Conservation (phyloP, 2,329 filamentous ascomycete genomes). For the Trichoderma atrobrunneum region DNA sequence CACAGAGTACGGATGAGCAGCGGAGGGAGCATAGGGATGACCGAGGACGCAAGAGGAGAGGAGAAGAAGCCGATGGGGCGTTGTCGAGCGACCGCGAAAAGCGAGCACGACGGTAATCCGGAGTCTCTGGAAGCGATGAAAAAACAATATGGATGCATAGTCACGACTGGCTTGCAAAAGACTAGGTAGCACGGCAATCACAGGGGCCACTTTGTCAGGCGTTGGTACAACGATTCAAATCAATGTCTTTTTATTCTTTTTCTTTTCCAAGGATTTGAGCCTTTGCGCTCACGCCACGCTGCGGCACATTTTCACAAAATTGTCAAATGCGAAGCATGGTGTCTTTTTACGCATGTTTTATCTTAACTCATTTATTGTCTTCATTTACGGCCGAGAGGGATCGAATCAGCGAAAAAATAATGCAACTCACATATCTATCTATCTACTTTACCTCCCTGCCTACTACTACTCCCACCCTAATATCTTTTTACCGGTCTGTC, state of each 20-base stretch:
- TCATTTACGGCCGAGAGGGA: neutral
- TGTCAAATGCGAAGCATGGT: slow-evolving; percentile 13
- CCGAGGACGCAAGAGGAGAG: slow-evolving; percentile 40
- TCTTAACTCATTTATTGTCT: neutral
- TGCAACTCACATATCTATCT: neutral
- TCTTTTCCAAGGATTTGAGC: neutral
- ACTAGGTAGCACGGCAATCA: neutral
- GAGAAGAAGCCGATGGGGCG: slow-evolving; percentile 46
- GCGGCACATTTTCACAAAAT: slow-evolving; percentile 11
- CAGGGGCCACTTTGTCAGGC: neutral
- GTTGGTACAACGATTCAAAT: slow-evolving; percentile 8
- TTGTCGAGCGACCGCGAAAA: slow-evolving; percentile 50
- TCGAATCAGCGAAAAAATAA: slow-evolving; percentile 5
- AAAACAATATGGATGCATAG: neutral
- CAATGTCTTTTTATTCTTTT: neutral
- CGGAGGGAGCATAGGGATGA: slow-evolving; percentile 37
- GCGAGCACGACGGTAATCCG: slow-evolving; percentile 46
- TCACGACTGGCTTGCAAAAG: neutral
- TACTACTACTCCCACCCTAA: neutral
- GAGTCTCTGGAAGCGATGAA: neutral
- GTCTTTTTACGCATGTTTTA: neutral
- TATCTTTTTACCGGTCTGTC: neutral
- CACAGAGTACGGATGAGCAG: slow-evolving; percentile 34
- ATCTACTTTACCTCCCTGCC: neutral
- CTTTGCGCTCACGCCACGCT: neutral